Percentiles rank a stretch among this genome's conserved stretches.
Evolutionary conservation across 1,284 basidiomycete genomes (phyloP).

Genomic region (Chiua sp.): DNA sequence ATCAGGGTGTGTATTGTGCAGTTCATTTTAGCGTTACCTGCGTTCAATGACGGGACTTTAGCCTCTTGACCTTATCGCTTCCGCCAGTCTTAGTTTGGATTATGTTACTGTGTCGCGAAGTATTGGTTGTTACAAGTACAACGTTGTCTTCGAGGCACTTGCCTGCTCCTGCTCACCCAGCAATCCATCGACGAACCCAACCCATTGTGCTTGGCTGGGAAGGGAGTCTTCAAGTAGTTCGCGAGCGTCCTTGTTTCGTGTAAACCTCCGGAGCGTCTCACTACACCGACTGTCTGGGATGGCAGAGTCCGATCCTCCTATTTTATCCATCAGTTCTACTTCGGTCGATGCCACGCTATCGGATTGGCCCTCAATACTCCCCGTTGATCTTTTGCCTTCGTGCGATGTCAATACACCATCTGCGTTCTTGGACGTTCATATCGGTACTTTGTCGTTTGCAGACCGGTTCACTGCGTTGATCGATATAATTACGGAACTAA

Average conservation of each 20-base stretch:
- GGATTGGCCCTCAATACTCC: constrained; percentile 58
- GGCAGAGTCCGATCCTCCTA: constrained; percentile 36
- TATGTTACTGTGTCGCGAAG: constrained; percentile 31
- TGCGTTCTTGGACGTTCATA: constrained; percentile 52
- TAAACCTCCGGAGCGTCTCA: constrained; percentile 45
- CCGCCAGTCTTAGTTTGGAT: constrained; percentile 24
- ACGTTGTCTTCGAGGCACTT: constrained; percentile 47
- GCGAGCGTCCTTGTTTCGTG: constrained; percentile 52
- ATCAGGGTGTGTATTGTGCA: constrained; percentile 14
- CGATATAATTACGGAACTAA: constrained; percentile 36
- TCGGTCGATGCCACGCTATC: constrained; percentile 52
- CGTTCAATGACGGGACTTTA: constrained; percentile 15
- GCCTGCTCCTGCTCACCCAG: constrained; percentile 50
- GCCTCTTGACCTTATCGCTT: constrained; percentile 26
- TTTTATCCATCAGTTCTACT: constrained; percentile 52
- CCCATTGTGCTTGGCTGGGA: constrained; percentile 63
- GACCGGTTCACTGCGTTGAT: constrained; percentile 59
- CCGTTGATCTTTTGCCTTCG: constrained; percentile 45
- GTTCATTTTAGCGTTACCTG: neutral
- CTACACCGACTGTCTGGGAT: constrained; percentile 31
- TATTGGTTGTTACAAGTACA: constrained; percentile 45
- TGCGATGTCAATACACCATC: constrained; percentile 66
- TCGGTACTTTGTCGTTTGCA: constrained; percentile 54
- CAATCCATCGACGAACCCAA: constrained; percentile 45
- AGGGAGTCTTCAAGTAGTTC: constrained; percentile 40